Evolutionary conservation across 2,329 filamentous ascomycete genomes (phyloP).

Genomic region (Calonectria fujianensis): DNA sequence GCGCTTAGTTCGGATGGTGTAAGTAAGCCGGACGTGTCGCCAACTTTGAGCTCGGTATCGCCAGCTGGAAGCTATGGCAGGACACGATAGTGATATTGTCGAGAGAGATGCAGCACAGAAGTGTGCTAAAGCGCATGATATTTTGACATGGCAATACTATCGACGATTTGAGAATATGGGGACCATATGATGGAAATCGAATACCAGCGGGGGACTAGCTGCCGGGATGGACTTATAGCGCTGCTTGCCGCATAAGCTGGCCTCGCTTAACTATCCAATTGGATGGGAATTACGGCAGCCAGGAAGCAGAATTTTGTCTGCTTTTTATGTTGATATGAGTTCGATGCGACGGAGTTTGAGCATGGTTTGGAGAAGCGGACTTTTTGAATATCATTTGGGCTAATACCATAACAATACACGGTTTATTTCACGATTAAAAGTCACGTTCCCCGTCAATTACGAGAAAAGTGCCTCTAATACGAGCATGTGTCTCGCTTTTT

Average conservation of each 20-base stretch:
- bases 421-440: neutral
- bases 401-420: neutral
- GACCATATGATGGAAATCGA: neutral
- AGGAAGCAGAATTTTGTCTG: neutral
- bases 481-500: neutral
- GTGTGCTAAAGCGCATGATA: neutral
- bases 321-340: neutral
- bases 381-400: neutral
- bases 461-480: neutral
- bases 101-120: neutral
- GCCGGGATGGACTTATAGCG: neutral
- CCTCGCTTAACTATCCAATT: neutral
- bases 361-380: neutral
- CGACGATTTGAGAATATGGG: neutral
- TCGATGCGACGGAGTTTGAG: constrained; percentile 3
- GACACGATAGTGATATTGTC: constrained; percentile 23
- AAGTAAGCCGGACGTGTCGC: neutral
- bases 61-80: neutral
- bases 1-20: constrained; percentile 21
- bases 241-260: neutral
- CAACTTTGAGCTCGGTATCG: constrained; percentile 6
- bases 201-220: neutral
- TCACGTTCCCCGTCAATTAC: neutral
- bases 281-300: neutral
- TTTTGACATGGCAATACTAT: neutral